These are phyloP conservation scores for Yamadazyma songkhlaensis DNA, from an alignment of 1,139 yeast genomes.

Conservation along the genomic window DNA sequence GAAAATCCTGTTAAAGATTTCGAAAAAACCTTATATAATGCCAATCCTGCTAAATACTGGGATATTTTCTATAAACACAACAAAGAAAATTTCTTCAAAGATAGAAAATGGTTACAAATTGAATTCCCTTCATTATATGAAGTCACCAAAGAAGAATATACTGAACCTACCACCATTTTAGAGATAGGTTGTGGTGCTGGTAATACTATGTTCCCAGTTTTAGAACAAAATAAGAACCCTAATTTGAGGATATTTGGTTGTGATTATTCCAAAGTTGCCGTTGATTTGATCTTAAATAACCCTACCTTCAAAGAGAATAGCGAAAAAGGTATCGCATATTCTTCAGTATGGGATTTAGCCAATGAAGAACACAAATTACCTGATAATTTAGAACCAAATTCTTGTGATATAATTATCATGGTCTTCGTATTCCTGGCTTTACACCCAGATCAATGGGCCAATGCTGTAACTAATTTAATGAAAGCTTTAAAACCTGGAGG, in stretches of 20 bases:
- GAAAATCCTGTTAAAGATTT: constrained; percentile 83
- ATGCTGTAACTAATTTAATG: constrained; percentile 67
- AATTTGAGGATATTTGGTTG: constrained; percentile 75
- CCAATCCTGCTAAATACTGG: constrained; percentile 93
- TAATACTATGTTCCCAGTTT: constrained; percentile 88
- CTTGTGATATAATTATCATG: constrained; percentile 90
- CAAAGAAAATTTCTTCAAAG: constrained; percentile 90
- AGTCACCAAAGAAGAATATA: constrained; percentile 62
- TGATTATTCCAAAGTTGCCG: constrained; percentile 89
- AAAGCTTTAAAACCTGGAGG: constrained; percentile 92
- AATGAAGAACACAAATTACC: constrained; percentile 74
- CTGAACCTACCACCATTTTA: constrained; percentile 69
- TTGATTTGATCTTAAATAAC: constrained; percentile 70
- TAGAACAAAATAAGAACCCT: constrained; percentile 79
- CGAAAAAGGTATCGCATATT: constrained; percentile 61
- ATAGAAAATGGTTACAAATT: constrained; percentile 91
- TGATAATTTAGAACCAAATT: constrained; percentile 74
- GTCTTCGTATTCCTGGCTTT: constrained; percentile 91
- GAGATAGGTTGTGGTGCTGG: constrained; percentile 99
- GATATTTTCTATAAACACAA: constrained; percentile 89
- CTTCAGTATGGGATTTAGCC: constrained; percentile 95
- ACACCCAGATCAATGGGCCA: constrained; percentile 87
- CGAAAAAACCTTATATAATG: constrained; percentile 74
- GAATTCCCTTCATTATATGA: constrained; percentile 87
- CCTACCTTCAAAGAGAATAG: constrained; percentile 50